These are phyloP conservation scores for Micromonas commoda DNA, from an alignment of 139 green algal species.

Conservation along the genomic window DNA sequence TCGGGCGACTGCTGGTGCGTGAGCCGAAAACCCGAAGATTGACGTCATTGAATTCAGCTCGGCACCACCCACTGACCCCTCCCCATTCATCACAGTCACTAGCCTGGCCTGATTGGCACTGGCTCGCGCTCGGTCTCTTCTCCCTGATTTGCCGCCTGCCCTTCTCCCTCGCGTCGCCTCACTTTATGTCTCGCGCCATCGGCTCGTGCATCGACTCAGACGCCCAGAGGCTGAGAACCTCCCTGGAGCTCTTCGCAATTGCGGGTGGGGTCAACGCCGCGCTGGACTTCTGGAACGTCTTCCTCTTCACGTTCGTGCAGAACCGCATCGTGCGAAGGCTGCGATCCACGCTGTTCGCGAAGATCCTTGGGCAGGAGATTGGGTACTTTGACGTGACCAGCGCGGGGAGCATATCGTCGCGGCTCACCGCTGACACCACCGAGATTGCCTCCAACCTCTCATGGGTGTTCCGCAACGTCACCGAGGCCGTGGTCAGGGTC, in stretches of 20 bases:
- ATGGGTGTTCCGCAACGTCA: constrained; percentile 23
- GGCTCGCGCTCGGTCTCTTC: not conserved
- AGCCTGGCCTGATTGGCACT: too few species aligned
- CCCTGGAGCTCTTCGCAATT: not conserved
- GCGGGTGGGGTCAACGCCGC: constrained; percentile 6
- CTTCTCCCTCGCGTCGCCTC: constrained; percentile 23
- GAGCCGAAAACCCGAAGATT: not conserved
- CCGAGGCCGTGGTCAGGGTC: constrained; percentile 25
- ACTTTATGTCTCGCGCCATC: constrained; percentile 12
- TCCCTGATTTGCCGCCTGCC: constrained; percentile 18
- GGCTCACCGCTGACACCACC: constrained; percentile 14
- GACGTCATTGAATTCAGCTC: too few species aligned
- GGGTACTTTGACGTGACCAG: constrained; percentile 24
- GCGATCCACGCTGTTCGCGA: not conserved
- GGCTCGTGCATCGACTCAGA: not conserved
- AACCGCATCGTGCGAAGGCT: constrained; percentile 22
- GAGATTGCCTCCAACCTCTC: constrained; percentile 25
- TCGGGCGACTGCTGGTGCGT: not conserved
- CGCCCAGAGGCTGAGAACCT: not conserved
- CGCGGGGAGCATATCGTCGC: constrained; percentile 4
- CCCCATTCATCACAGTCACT: too few species aligned
- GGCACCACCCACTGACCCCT: too few species aligned
- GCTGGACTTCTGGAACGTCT: constrained; percentile 37
- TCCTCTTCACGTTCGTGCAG: constrained; percentile 25
- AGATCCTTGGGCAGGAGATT: constrained; percentile 11